phyloP scores from a whole-genome alignment of 441 rosid genomes.

The Erysimum cheiri region DNA sequence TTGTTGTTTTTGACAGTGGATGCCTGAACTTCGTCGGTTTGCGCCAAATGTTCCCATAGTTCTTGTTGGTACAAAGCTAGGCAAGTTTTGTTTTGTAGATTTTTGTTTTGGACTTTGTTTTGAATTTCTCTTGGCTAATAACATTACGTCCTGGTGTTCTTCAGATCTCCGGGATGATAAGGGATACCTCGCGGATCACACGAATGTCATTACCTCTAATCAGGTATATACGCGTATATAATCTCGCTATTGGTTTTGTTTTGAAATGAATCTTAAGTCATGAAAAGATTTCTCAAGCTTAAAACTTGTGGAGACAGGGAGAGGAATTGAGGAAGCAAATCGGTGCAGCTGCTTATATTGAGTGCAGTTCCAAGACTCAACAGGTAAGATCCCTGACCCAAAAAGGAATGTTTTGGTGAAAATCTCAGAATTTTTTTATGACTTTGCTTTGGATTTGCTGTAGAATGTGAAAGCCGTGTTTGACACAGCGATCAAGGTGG shows the following conservation, averaged over 20 bases:
- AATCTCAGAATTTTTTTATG: slow-evolving; percentile 3
- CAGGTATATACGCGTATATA: slow-evolving; percentile 58
- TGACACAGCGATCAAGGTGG: slow-evolving; percentile 94
- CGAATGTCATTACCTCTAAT: slow-evolving; percentile 70
- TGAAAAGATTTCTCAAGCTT: slow-evolving; percentile 9
- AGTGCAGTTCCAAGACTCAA: slow-evolving; percentile 98
- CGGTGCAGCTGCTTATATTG: slow-evolving; percentile 95
- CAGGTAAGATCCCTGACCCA: slow-evolving; percentile 56
- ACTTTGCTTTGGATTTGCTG: slow-evolving; percentile 10
- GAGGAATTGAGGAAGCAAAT: slow-evolving; percentile 95
- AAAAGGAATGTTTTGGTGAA: neutral
- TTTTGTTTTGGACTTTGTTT: neutral
- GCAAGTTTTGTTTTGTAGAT: slow-evolving; percentile 42
- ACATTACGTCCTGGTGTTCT: neutral
- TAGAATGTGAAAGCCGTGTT: slow-evolving; percentile 96
- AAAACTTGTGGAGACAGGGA: slow-evolving; percentile 55
- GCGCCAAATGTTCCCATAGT: slow-evolving; percentile 95
- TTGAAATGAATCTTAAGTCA: neutral
- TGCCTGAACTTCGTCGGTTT: slow-evolving; percentile 94
- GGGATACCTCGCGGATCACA: slow-evolving; percentile 71
- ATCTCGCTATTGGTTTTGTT: neutral
- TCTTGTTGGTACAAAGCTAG: slow-evolving; percentile 93
- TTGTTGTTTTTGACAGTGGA: slow-evolving; percentile 66
- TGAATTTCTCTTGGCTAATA: slow-evolving; percentile 5
- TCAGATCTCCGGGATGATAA: slow-evolving; percentile 88